These are phyloP conservation scores for Fusarium sp. DNA, from an alignment of 2,329 filamentous ascomycete genomes.

Conservation along the genomic window DNA sequence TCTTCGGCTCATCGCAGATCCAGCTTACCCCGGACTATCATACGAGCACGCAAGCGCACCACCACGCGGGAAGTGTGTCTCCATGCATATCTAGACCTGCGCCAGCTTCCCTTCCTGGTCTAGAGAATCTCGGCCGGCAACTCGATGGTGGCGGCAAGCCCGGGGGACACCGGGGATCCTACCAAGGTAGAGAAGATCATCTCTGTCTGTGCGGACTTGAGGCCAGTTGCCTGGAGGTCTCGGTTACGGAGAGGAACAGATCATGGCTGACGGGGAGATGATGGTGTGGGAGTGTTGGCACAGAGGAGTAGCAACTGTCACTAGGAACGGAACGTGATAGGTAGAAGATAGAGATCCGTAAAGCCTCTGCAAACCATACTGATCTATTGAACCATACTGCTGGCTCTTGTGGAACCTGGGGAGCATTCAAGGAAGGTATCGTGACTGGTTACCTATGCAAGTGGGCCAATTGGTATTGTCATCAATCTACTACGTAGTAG, in stretches of 20 bases:
- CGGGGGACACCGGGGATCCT: conserved; percentile 8
- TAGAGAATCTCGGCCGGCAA: conserved; percentile 4
- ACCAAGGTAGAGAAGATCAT: conserved; percentile 8
- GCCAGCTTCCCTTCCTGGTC: conserved; percentile 1
- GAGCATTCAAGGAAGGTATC: background rate
- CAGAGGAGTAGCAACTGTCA: background rate
- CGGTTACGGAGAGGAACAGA: background rate
- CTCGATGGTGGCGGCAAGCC: conserved; percentile 3
- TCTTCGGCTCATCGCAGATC: background rate
- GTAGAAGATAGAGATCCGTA: background rate
- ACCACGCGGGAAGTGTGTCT: background rate
- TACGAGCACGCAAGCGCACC: background rate
- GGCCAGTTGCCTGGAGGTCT: background rate
- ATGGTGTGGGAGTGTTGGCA: background rate
- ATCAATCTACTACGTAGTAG: background rate
- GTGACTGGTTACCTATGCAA: background rate
- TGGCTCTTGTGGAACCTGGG: background rate
- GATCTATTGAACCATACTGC: background rate
- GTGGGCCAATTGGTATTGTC: background rate
- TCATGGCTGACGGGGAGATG: background rate
- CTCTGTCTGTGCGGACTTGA: background rate
- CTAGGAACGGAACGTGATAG: background rate
- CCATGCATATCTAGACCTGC: conserved; percentile 2
- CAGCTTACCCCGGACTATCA: conserved; percentile 7
- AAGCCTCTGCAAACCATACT: background rate